Conservation (phyloP, 306 rosid species). For the Sophora flavescens region DNA sequence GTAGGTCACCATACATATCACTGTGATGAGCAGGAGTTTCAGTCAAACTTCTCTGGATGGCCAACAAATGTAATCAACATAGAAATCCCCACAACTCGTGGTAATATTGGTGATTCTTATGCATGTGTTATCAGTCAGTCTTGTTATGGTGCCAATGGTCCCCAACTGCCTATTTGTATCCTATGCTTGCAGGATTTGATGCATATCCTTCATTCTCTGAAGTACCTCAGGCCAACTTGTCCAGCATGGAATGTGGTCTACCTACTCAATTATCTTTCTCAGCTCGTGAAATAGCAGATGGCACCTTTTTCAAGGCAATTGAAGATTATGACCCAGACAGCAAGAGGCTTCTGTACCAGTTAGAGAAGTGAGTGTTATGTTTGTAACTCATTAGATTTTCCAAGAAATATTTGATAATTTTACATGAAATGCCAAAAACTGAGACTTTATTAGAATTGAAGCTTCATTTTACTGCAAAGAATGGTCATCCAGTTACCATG, state of each 20-base stretch:
- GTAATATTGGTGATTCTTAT: constrained; percentile 56
- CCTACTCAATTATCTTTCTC: constrained; percentile 96
- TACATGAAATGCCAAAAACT: constrained; percentile 33
- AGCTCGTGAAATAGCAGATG: constrained; percentile 95
- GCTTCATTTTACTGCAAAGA: constrained; percentile 27
- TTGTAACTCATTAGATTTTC: constrained; percentile 27
- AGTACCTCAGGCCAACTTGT: constrained; percentile 63
- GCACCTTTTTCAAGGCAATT: constrained; percentile 92
- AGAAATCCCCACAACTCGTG: constrained; percentile 82
- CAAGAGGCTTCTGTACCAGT: constrained; percentile 79
- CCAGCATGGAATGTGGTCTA: constrained; percentile 87
- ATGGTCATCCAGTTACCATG: constrained; percentile 27
- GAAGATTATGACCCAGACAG: constrained; percentile 95
- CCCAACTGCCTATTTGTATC: constrained; percentile 35
- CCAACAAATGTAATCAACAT: constrained; percentile 89
- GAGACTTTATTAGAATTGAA: constrained; percentile 23
- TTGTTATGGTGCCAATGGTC: constrained; percentile 44
- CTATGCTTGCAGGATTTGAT: constrained; percentile 64
- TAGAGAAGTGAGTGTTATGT: constrained; percentile 72
- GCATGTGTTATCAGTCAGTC: constrained; percentile 36
- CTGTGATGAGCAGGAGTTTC: constrained; percentile 78
- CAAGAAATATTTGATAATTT: constrained; percentile 41
- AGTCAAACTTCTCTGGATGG: constrained; percentile 82
- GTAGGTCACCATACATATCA: constrained; percentile 59
- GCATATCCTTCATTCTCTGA: constrained; percentile 83